phyloP scores from a whole-genome alignment of 208 protist genomes.

The Crithidia thermophila region DNA sequence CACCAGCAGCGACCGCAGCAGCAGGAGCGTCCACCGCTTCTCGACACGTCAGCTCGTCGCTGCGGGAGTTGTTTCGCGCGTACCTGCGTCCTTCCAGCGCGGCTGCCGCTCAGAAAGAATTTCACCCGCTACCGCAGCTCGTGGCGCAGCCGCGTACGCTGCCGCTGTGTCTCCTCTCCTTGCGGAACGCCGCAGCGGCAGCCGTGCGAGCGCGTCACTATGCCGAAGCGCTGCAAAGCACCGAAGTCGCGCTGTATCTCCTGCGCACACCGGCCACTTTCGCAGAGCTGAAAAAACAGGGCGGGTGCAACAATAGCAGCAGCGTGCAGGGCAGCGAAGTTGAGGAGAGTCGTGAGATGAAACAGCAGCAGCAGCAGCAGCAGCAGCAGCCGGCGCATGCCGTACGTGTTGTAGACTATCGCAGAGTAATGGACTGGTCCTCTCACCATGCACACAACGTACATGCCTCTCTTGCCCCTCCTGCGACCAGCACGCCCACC shows the following conservation, averaged over 20 bases:
- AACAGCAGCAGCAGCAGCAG: background rate
- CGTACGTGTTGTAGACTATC: background rate
- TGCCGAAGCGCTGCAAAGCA: conserved; percentile 21
- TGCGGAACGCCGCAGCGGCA: conserved; percentile 17
- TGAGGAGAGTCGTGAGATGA: background rate
- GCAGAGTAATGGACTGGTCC: too few relatives aligned
- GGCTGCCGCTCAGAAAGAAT: background rate
- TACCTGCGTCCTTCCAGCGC: background rate
- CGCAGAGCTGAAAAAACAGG: too few relatives aligned
- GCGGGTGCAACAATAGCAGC: background rate
- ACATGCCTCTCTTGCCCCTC: background rate
- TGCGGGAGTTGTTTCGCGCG: conserved; percentile 10
- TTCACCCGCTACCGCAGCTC: background rate
- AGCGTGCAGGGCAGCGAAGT: background rate
- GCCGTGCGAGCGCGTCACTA: conserved; percentile 18
- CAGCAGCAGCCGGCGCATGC: too few relatives aligned
- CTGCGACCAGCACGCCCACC: background rate
- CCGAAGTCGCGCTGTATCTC: conserved; percentile 11
- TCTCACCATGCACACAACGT: too few relatives aligned
- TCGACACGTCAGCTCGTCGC: conserved; percentile 1
- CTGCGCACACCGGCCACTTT: background rate
- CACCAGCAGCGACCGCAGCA: background rate
- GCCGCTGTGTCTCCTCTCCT: conserved; percentile 19
- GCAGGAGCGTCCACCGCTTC: too few relatives aligned
- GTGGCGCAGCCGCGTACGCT: conserved; percentile 12